These are phyloP conservation scores for Pezicula carpinea DNA, from an alignment of 2,329 filamentous ascomycete species.

Conservation along the genomic window DNA sequence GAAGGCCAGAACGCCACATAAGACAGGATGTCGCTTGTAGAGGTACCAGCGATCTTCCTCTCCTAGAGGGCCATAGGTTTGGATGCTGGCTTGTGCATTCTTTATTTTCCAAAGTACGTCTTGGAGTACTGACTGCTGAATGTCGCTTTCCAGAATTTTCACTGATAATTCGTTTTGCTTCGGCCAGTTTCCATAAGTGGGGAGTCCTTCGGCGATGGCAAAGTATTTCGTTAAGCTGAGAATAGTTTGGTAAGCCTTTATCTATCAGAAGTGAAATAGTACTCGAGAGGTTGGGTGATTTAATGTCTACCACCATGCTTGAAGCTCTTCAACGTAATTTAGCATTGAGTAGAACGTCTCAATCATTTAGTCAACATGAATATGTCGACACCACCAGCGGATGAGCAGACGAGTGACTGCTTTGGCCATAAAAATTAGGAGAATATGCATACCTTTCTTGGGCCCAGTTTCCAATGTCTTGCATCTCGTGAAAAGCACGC, in stretches of 20 bases:
- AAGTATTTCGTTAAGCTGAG: neutral
- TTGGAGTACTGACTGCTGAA: neutral
- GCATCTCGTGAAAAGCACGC: neutral
- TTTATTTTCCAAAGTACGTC: conserved; percentile 3
- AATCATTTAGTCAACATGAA: neutral
- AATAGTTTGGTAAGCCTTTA: neutral
- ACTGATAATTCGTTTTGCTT: neutral
- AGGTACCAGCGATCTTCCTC: conserved; percentile 9
- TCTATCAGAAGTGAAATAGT: neutral
- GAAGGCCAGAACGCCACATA: conserved; percentile 10
- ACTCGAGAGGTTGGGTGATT: too few species aligned
- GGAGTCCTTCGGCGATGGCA: conserved; percentile 1
- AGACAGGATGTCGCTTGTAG: conserved; percentile 8
- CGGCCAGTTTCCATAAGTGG: neutral
- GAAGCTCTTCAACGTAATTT: too few species aligned
- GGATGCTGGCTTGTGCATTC: neutral
- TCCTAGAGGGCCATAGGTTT: neutral
- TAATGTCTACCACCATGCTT: too few species aligned
- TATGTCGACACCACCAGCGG: neutral
- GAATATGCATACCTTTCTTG: too few species aligned
- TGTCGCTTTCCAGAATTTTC: neutral
- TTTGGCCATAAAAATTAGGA: too few species aligned
- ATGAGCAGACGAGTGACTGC: neutral
- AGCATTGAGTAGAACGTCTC: too few species aligned
- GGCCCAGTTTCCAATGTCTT: too few species aligned